Percentiles rank a stretch among this genome's conserved stretches.
Conservation (phyloP, 164 flowering plant species). For the Magnolia kwangsiensis region DNA sequence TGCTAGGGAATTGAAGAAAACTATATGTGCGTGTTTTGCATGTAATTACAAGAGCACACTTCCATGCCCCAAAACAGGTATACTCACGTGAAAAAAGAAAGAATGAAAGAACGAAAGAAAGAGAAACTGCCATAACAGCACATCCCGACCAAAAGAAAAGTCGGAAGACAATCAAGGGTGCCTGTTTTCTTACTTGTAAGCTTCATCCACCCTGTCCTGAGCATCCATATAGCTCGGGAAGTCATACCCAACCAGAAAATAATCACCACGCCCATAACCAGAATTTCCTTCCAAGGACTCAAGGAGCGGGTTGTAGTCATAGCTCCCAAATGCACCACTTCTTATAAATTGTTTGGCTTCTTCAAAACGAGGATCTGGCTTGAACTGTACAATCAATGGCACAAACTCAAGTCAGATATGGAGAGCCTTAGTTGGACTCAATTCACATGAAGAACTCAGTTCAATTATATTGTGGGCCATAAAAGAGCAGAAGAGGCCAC, state of each 20-base stretch:
- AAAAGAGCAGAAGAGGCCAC: no score
- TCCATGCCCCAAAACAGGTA: background rate
- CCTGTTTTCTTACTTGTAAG: conserved; percentile 71
- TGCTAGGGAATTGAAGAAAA: no score
- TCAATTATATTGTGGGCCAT: no score
- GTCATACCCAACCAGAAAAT: conserved; percentile 93
- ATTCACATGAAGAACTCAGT: background rate
- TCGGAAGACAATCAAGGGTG: background rate
- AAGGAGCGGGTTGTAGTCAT: conserved; percentile 87
- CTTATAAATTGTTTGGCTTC: conserved; percentile 85
- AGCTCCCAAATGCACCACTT: conserved; percentile 89
- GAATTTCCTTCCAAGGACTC: conserved; percentile 92
- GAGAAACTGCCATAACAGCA: background rate
- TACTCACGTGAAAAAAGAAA: background rate
- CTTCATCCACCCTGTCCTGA: conserved; percentile 83
- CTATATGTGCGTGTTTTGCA: no score
- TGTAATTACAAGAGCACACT: background rate
- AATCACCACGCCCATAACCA: conserved; percentile 96
- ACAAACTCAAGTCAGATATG: background rate
- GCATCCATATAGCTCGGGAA: conserved; percentile 92
- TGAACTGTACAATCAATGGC: conserved; percentile 53
- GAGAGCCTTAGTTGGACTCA: background rate
- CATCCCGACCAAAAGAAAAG: background rate
- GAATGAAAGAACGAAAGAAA: background rate
- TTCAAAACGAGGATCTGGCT: conserved; percentile 92